These are phyloP conservation scores for Metschnikowia matae DNA, from an alignment of 805 yeast genomes.

Conservation along the genomic window DNA sequence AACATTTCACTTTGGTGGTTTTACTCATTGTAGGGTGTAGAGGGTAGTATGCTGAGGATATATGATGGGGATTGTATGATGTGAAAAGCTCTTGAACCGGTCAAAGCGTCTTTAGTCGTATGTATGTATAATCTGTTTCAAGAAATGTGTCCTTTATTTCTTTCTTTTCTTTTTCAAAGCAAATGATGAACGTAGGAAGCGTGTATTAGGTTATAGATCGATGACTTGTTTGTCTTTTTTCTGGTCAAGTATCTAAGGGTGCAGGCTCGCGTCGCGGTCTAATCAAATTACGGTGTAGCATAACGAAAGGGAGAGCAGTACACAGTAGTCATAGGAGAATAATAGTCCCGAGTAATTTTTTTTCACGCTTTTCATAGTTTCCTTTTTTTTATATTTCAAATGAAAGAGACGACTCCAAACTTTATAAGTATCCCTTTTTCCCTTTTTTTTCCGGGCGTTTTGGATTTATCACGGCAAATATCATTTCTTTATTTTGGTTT, in stretches of 20 bases:
- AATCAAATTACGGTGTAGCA: not conserved
- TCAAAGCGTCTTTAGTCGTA: not conserved
- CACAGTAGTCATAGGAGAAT: too few relatives aligned
- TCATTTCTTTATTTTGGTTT: too few relatives aligned
- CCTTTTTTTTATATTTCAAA: too few relatives aligned
- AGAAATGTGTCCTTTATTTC: too few relatives aligned
- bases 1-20: slow-evolving; percentile 9
- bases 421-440: too few relatives aligned
- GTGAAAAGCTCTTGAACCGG: not conserved
- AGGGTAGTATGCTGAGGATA: not conserved
- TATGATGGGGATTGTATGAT: not conserved
- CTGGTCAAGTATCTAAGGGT: not conserved
- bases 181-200: not conserved
- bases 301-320: not conserved
- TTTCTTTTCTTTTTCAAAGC: too few relatives aligned
- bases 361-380: too few relatives aligned
- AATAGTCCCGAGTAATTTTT: too few relatives aligned
- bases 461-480: too few relatives aligned
- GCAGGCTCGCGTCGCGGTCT: slow-evolving; percentile 3
- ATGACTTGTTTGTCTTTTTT: slow-evolving; percentile 4
- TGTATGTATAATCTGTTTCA: not conserved
- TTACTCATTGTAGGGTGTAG: slow-evolving; percentile 8
- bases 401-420: too few relatives aligned
- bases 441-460: too few relatives aligned
- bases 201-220: not conserved